Percentiles rank a stretch among this genome's conserved stretches.
phyloP scores from a whole-genome alignment of 176 grass and related monocot species.

The Thalia dealbata region DNA sequence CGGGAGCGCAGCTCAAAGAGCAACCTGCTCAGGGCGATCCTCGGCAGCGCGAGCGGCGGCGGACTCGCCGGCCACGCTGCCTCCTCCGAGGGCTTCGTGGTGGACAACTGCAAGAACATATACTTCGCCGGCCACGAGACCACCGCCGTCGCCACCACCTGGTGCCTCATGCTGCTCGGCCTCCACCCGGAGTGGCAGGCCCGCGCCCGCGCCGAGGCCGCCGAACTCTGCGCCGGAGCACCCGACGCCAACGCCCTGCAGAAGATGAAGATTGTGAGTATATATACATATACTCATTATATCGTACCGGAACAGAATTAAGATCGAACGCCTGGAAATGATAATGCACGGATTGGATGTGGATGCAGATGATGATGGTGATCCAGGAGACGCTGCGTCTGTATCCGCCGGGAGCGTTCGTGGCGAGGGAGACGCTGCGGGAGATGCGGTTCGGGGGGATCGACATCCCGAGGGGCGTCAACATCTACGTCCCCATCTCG shows the following conservation, averaged over 20 bases:
- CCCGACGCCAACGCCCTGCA: conserved; percentile 52
- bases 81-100: conserved; percentile 64
- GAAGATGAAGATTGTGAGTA: conserved; percentile 80
- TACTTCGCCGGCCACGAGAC: conserved; percentile 92
- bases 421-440: conserved; percentile 66
- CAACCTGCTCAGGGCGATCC: conserved; percentile 65
- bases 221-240: conserved; percentile 28
- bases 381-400: conserved; percentile 83
- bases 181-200: conserved; percentile 88
- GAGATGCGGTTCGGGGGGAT: conserved; percentile 56
- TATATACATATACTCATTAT: too few species aligned
- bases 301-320: too few species aligned
- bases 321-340: too few species aligned
- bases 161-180: conserved; percentile 85
- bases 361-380: conserved; percentile 72
- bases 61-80: conserved; percentile 8
- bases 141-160: conserved; percentile 73
- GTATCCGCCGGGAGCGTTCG: conserved; percentile 83
- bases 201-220: conserved; percentile 46
- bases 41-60: conserved; percentile 34
- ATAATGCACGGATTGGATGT: too few species aligned
- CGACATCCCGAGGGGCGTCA: conserved; percentile 69
- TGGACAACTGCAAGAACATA: conserved; percentile 98
- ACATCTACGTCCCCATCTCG: conserved; percentile 72
- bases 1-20: conserved; percentile 30